These are phyloP conservation scores for Cryptosporidium ubiquitum DNA, from an alignment of 169 alveolate genomes.

Conservation along the genomic window DNA sequence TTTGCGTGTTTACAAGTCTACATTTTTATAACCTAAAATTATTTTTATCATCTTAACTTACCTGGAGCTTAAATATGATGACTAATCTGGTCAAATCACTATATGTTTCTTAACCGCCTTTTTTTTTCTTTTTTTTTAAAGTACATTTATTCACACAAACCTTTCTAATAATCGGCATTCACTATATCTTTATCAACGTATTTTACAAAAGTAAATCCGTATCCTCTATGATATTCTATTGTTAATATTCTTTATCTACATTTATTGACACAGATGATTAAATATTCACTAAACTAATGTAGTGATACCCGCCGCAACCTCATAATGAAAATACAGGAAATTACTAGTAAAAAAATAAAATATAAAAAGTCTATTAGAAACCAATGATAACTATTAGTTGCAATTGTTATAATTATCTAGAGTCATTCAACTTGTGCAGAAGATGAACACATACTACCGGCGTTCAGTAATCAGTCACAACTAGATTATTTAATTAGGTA, in stretches of 20 bases:
- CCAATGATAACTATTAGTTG: background rate
- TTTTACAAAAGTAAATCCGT: too few species aligned
- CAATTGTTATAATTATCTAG: background rate
- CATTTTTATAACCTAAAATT: background rate
- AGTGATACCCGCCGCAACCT: background rate
- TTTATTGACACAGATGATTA: too few species aligned
- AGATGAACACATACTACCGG: background rate
- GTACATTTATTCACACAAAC: background rate
- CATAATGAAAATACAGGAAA: too few species aligned
- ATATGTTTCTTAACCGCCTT: too few species aligned
- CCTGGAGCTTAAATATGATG: background rate
- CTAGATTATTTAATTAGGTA: background rate
- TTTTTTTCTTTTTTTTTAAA: too few species aligned
- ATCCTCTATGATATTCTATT: background rate
- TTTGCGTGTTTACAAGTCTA: conserved; percentile 20
- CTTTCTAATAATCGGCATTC: background rate
- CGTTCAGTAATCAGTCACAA: background rate
- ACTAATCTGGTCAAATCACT: too few species aligned
- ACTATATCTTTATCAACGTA: too few species aligned
- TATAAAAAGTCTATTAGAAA: too few species aligned
- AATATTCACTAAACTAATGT: background rate
- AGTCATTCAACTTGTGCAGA: background rate
- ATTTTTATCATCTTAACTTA: background rate
- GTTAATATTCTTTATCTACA: too few species aligned
- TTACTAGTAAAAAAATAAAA: too few species aligned